Base-by-base conservation (phyloP, 768 basidiomycete genomes). In the Cystobasidium ongulense region DNA sequence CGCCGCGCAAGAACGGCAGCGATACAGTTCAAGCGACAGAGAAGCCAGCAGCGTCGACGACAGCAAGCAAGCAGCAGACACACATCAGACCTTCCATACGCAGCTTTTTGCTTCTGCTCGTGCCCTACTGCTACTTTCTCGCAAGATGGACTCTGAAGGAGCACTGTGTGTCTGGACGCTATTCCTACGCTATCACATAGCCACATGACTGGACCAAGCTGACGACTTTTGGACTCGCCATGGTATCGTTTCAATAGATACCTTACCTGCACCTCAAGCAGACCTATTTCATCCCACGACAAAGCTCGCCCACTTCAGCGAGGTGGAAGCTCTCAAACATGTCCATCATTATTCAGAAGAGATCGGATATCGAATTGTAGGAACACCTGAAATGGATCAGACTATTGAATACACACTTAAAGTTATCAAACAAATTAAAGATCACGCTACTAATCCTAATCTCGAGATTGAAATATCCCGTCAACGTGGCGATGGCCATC, bases 301-400 rank as follows among this genome's bases (percentile, higher is more conserved):
- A 4, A 76, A 70, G 31, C 35, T 62, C 0, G 75, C 78, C 17
- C 3, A 63, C 18, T 79, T 79, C 59, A 74, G 61, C 62, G 78
- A 79, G 53, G 18, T 21, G 0, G 15, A 64, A 4, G 78, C 71
- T 13, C 65, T 74, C 80, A 75, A 27, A 41, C 74, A 70, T 77
- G 80, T 72, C 75, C 76, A 61, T 46, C 78, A 53, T 79, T 80
- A 78, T 70, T 53, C 54, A 4, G 92, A 93, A 79, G 87, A 86
- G 4, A 91, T 93, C 57, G 94, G 93, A 0, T 97, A 88, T 81
- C 85, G 95, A 61, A 96, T 90, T 0, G 90, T 95, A 11, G 95
- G 95, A 0, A 92, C 93, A 0, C 84, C 84, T 36, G 92, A 97
- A 80, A 92, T 95, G 82, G 89, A 90, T 0, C 80, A 87, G 31